These are phyloP conservation scores for Nitzschia putrida DNA, from an alignment of 108 stramenopile species.

Conservation along the genomic window DNA sequence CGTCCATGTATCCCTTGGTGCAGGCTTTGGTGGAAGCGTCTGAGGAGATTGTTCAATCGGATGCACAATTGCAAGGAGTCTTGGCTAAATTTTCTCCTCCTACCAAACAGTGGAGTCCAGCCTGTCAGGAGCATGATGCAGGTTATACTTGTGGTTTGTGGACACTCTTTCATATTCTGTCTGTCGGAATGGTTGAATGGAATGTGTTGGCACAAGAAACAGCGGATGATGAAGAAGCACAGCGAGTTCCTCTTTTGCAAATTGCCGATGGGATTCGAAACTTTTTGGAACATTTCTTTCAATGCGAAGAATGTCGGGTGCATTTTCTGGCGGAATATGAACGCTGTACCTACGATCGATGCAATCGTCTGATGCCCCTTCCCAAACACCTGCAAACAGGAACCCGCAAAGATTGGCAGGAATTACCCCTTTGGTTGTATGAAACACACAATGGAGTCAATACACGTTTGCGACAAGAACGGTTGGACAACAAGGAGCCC, in stretches of 20 bases:
- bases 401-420: conserved; percentile 38
- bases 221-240: conserved; percentile 1
- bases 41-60: conserved; percentile 11
- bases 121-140: conserved; percentile 38
- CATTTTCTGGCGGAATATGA: conserved; percentile 33
- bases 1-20: conserved; percentile 11
- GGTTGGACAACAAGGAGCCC: conserved; percentile 21
- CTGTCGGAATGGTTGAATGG: conserved; percentile 65
- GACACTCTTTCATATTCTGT: conserved; percentile 70
- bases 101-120: conserved; percentile 30
- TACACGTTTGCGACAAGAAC: conserved; percentile 30
- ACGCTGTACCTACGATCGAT: conserved; percentile 38
- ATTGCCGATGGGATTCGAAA: conserved; percentile 51
- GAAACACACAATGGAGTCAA: conserved; percentile 52
- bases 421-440: conserved; percentile 50
- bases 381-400: conserved; percentile 20
- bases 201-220: conserved; percentile 54
- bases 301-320: conserved; percentile 43
- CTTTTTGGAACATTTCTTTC: conserved; percentile 47
- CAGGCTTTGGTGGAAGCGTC: neutral
- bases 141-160: conserved; percentile 71
- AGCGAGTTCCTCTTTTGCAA: conserved; percentile 47
- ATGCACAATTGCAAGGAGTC: conserved; percentile 24
- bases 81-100: conserved; percentile 9
- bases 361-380: conserved; percentile 27